These are phyloP conservation scores for Xanthoconium stramineum DNA, from an alignment of 768 basidiomycete genomes.

Conservation along the genomic window DNA sequence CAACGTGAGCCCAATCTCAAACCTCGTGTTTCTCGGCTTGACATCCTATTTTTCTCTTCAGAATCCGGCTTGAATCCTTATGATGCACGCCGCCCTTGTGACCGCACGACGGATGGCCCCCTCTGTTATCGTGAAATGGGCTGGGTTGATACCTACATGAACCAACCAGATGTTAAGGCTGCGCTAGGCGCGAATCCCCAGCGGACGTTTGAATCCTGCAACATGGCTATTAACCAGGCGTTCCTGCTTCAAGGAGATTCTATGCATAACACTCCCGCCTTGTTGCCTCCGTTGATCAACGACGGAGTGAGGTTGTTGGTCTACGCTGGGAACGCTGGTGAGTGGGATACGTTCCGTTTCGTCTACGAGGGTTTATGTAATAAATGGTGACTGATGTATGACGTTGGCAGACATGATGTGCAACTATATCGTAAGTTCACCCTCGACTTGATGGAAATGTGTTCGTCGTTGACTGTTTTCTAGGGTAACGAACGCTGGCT, in stretches of 20 bases:
- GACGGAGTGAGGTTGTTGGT: slow-evolving; percentile 81
- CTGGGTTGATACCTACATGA: slow-evolving; percentile 91
- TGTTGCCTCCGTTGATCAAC: slow-evolving; percentile 79
- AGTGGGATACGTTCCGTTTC: slow-evolving; percentile 19
- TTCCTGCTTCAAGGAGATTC: slow-evolving; percentile 84
- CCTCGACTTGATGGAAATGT: background rate
- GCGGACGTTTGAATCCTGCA: slow-evolving; percentile 66
- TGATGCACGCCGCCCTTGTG: slow-evolving; percentile 77
- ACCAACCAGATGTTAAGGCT: slow-evolving; percentile 71
- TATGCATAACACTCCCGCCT: slow-evolving; percentile 74
- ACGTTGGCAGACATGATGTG: slow-evolving; percentile 73
- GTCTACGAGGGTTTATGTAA: background rate
- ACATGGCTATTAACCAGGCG: slow-evolving; percentile 74
- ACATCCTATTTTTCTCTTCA: slow-evolving; percentile 22
- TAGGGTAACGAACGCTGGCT: slow-evolving; percentile 82
- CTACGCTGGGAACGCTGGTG: slow-evolving; percentile 85
- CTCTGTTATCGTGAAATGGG: slow-evolving; percentile 77
- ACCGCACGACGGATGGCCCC: slow-evolving; percentile 63
- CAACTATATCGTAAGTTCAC: slow-evolving; percentile 62
- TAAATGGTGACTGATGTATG: slow-evolving; percentile 13
- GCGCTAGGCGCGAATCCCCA: slow-evolving; percentile 68
- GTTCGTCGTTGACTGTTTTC: background rate
- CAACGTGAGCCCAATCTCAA: slow-evolving; percentile 47
- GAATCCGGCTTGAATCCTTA: slow-evolving; percentile 84
- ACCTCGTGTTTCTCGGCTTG: background rate